phyloP scores from a whole-genome alignment of 2,329 filamentous ascomycete genomes.

The Nigrospora oryzae region DNA sequence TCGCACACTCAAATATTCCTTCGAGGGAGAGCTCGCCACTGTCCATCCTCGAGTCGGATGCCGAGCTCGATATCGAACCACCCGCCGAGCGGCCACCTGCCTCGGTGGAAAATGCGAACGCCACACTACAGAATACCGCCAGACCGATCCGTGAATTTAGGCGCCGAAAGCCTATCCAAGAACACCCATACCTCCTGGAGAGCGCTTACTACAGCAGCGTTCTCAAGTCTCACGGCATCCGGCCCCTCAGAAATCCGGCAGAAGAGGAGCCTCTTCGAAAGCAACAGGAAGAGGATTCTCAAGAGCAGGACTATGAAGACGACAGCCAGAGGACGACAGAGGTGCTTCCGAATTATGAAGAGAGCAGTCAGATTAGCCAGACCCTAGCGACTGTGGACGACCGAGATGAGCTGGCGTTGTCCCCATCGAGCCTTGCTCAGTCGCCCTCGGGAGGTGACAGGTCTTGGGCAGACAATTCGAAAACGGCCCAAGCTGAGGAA shows the following conservation, averaged over 20 bases:
- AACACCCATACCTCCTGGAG: slow-evolving; percentile 51
- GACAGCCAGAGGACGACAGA: slow-evolving; percentile 35
- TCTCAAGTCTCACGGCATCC: slow-evolving; percentile 46
- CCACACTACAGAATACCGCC: too few relatives aligned
- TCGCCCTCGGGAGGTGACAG: neutral
- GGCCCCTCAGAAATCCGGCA: slow-evolving; percentile 36
- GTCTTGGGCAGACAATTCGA: neutral
- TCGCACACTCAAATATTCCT: too few relatives aligned
- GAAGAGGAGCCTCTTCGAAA: slow-evolving; percentile 18
- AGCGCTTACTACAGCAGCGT: slow-evolving; percentile 43
- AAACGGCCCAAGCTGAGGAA: slow-evolving; percentile 6
- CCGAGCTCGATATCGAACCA: too few relatives aligned
- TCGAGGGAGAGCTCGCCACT: too few relatives aligned
- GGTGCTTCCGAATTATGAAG: slow-evolving; percentile 17
- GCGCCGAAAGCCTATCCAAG: slow-evolving; percentile 51
- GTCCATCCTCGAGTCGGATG: too few relatives aligned
- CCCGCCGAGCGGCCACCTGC: too few relatives aligned
- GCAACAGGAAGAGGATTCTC: slow-evolving; percentile 32
- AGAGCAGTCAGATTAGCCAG: slow-evolving; percentile 24
- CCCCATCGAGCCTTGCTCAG: slow-evolving; percentile 1
- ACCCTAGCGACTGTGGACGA: slow-evolving; percentile 8
- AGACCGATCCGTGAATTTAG: neutral
- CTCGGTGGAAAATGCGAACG: too few relatives aligned
- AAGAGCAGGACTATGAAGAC: slow-evolving; percentile 42
- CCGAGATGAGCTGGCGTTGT: slow-evolving; percentile 10